A percentile compares a stretch with the other conserved stretches of the same genome.
phyloP scores from a whole-genome alignment of 2,329 filamentous ascomycete genomes.

The Penicillium sclerotigenum region DNA sequence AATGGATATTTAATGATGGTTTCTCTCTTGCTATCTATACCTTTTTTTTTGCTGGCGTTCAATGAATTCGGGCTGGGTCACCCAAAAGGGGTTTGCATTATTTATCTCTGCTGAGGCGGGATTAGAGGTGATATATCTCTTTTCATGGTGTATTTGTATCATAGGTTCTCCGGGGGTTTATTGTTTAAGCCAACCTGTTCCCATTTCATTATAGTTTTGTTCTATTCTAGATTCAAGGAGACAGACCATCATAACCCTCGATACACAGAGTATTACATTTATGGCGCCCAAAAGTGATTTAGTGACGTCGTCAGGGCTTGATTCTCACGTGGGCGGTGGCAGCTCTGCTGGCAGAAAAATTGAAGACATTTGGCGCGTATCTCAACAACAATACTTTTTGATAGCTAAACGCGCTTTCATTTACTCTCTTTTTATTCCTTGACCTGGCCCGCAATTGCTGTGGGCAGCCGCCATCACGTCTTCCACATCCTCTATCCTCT shows the following conservation, averaged over 20 bases:
- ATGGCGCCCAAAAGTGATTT: not conserved
- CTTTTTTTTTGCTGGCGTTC: slow-evolving; percentile 19
- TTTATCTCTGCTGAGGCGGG: slow-evolving; percentile 5
- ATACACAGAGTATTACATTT: not conserved
- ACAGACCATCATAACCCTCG: not conserved
- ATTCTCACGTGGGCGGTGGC: slow-evolving; percentile 29
- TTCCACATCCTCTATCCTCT: slow-evolving; percentile 27
- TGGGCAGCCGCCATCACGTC: slow-evolving; percentile 33
- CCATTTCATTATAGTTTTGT: not conserved
- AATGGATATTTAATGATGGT: slow-evolving; percentile 34
- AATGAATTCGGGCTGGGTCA: slow-evolving; percentile 11
- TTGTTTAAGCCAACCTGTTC: not conserved
- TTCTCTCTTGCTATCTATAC: slow-evolving; percentile 3
- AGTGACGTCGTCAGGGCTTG: slow-evolving; percentile 23
- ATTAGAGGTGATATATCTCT: slow-evolving; percentile 4
- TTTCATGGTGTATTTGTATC: slow-evolving; percentile 13
- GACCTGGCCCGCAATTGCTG: slow-evolving; percentile 15
- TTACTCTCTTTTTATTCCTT: slow-evolving; percentile 12
- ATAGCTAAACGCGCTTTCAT: slow-evolving; percentile 9
- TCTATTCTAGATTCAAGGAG: not conserved
- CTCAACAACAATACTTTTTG: slow-evolving; percentile 5
- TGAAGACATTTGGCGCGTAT: slow-evolving; percentile 13
- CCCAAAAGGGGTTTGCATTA: slow-evolving; percentile 11
- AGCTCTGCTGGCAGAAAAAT: slow-evolving; percentile 24
- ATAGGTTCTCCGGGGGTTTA: slow-evolving; percentile 5